phyloP scores from a whole-genome alignment of 1,284 basidiomycete genomes.

The Leccinum angustisporum region DNA sequence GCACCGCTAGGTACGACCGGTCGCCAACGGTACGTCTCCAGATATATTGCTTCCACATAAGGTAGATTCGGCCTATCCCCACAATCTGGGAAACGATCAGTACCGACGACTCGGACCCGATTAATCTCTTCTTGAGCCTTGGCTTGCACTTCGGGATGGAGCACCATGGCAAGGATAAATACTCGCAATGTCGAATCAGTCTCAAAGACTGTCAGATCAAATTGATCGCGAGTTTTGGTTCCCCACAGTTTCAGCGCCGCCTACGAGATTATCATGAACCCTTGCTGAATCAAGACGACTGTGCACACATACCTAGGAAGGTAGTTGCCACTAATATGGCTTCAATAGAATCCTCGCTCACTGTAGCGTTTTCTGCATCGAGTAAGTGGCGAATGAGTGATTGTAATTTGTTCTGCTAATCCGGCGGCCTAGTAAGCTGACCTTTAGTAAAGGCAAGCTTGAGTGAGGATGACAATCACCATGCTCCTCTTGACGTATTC shows the following conservation, averaged over 20 bases:
- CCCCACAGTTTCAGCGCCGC: slow-evolving; percentile 31
- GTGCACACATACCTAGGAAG: slow-evolving; percentile 24
- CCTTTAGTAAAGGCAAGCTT: not conserved
- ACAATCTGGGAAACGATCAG: slow-evolving; percentile 28
- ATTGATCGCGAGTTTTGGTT: not conserved
- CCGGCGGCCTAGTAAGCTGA: slow-evolving; percentile 20
- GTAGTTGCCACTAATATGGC: slow-evolving; percentile 25
- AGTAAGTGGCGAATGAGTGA: slow-evolving; percentile 26
- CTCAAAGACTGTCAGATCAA: slow-evolving; percentile 11
- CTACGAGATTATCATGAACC: slow-evolving; percentile 15
- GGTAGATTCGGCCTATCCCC: slow-evolving; percentile 25
- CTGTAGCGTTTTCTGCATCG: not conserved
- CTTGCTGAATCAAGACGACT: not conserved
- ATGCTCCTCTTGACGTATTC: slow-evolving; percentile 33
- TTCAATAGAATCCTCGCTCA: slow-evolving; percentile 16
- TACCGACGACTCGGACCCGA: slow-evolving; percentile 22
- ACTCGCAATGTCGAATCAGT: slow-evolving; percentile 12
- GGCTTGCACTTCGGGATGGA: slow-evolving; percentile 28
- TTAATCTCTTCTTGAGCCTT: slow-evolving; percentile 32
- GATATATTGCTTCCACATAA: slow-evolving; percentile 28
- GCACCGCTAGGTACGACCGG: slow-evolving; percentile 25
- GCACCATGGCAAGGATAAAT: slow-evolving; percentile 34
- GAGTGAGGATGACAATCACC: slow-evolving; percentile 20
- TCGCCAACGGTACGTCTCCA: slow-evolving; percentile 29
- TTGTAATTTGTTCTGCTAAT: slow-evolving; percentile 9